phyloP scores from a whole-genome alignment of 202 grass and related monocot species.

The Dendrocalamus latiflorus region DNA sequence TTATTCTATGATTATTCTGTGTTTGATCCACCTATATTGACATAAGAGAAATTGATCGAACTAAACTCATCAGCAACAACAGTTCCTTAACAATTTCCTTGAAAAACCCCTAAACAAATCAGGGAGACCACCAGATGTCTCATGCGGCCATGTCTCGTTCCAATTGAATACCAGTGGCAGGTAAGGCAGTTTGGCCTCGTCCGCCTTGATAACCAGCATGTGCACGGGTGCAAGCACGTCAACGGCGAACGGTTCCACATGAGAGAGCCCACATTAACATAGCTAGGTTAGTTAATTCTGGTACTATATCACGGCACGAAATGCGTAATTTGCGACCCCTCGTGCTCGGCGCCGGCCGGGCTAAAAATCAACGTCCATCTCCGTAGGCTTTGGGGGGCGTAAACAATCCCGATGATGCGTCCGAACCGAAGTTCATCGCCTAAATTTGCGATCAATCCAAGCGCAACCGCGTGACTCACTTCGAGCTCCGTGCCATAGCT shows the following conservation, averaged over 20 bases:
- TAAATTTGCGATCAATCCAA: background rate
- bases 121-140: too few relatives aligned
- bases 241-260: background rate
- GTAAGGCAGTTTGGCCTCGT: background rate
- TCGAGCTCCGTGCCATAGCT: background rate
- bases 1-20: too few relatives aligned
- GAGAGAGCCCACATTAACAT: background rate
- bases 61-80: too few relatives aligned
- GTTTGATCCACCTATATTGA: too few relatives aligned
- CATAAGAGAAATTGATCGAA: too few relatives aligned
- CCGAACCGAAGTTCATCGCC: background rate
- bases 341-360: conserved; percentile 7
- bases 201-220: background rate
- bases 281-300: background rate
- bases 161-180: background rate
- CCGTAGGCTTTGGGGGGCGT: background rate
- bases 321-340: conserved; percentile 29
- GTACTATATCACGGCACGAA: conserved; percentile 29
- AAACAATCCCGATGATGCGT: background rate
- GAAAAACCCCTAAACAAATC: too few relatives aligned
- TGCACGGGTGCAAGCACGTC: background rate
- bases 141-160: background rate
- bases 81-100: too few relatives aligned
- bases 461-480: background rate
- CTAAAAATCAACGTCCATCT: background rate